A percentile compares a stretch with the other conserved stretches of the same genome.
These are phyloP conservation scores for Steccherinum ochraceum DNA, from an alignment of 768 basidiomycete genomes.

Conservation along the genomic window DNA sequence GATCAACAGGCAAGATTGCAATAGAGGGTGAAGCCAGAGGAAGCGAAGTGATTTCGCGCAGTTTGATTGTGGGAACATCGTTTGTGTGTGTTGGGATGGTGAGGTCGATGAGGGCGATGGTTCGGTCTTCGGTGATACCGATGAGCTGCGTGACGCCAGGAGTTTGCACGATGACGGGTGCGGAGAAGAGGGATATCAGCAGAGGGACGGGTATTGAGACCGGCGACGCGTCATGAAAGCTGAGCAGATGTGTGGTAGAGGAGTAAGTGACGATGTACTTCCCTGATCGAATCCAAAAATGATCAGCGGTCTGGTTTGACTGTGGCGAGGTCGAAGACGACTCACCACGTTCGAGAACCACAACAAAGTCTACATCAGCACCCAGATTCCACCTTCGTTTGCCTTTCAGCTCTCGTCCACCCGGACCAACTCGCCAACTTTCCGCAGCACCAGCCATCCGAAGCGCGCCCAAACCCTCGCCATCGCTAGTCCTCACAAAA, in stretches of 20 bases:
- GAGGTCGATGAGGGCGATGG: conserved; percentile 44
- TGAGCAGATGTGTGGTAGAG: conserved; percentile 38
- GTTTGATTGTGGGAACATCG: conserved; percentile 31
- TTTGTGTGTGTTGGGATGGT: conserved; percentile 4
- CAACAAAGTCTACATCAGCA: conserved; percentile 50
- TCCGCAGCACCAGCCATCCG: conserved; percentile 55
- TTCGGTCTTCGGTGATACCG: conserved; percentile 57
- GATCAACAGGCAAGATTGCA: conserved; percentile 71
- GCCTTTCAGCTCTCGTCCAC: conserved; percentile 41
- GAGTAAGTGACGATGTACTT: conserved; percentile 53
- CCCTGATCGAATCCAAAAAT: too few species aligned
- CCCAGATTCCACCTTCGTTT: conserved; percentile 38
- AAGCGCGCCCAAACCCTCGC: conserved; percentile 64
- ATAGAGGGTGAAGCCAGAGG: conserved; percentile 41
- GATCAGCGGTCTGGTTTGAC: too few species aligned
- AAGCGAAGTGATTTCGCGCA: conserved; percentile 45
- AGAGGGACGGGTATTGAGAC: conserved; percentile 38
- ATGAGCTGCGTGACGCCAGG: conserved; percentile 39
- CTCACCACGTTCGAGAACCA: conserved; percentile 65
- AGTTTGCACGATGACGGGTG: conserved; percentile 42
- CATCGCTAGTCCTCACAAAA: conserved; percentile 76
- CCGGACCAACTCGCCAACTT: conserved; percentile 49
- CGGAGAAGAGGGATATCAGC: conserved; percentile 56
- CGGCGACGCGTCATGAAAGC: conserved; percentile 45
- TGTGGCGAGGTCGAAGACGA: too few species aligned